Evolutionary conservation across 192 early-diverging fungal genomes (phyloP).

Genomic region (Neocallimastix lanati): DNA sequence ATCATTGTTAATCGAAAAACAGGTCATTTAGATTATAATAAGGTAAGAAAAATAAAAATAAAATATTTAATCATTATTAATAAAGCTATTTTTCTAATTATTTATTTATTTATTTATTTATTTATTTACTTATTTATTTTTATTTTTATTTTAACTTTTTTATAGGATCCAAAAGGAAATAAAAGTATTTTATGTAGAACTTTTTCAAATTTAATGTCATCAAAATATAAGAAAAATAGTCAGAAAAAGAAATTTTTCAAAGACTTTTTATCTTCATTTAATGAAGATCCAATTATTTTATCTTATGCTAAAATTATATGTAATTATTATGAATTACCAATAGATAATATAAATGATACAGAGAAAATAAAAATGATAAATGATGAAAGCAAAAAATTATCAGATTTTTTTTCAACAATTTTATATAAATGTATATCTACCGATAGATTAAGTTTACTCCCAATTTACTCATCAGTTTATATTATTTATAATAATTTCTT

Average conservation of each 20-base stretch:
- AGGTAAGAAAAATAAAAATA: constrained; percentile 3
- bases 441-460: background rate
- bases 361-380: background rate
- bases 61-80: too few species aligned
- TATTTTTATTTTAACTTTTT: too few species aligned
- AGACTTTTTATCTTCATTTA: background rate
- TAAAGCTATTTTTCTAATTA: too few species aligned
- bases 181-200: background rate
- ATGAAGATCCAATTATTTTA: background rate
- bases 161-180: background rate
- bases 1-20: constrained; percentile 17
- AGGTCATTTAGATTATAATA: constrained; percentile 17
- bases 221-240: background rate
- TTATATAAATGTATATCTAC: background rate
- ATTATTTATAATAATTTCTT: background rate
- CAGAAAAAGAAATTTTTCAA: background rate
- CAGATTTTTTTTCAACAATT: background rate
- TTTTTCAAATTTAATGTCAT: background rate
- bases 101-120: too few species aligned
- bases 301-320: background rate
- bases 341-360: background rate
- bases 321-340: background rate
- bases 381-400: background rate
- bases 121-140: too few species aligned
- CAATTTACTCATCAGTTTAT: background rate